These are phyloP conservation scores for Chlamydomonas incerta DNA, from an alignment of 139 green algal genomes.

Conservation along the genomic window DNA sequence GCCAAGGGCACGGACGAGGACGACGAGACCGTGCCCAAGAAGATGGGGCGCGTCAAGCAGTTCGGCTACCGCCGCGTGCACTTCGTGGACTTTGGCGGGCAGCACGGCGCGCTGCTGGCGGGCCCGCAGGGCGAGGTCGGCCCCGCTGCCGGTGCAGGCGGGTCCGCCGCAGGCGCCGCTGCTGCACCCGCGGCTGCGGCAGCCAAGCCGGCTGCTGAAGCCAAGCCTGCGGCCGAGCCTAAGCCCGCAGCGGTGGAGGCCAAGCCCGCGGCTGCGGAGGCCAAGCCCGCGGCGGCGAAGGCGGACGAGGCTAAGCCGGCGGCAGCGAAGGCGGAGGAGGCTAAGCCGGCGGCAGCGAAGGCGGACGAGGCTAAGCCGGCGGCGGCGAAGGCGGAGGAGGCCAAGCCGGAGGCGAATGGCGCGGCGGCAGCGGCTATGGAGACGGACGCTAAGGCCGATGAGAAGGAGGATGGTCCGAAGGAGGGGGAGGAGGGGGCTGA, in stretches of 20 bases:
- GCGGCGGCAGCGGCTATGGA: background rate
- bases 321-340: background rate
- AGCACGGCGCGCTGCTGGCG: slow-evolving; percentile 78
- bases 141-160: background rate
- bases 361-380: background rate
- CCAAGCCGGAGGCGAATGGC: background rate
- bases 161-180: background rate
- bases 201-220: background rate
- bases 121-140: slow-evolving; percentile 21
- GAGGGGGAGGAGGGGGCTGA: background rate
- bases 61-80: slow-evolving; percentile 64
- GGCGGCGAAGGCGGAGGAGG: background rate
- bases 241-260: background rate
- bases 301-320: background rate
- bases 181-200: background rate
- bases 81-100: slow-evolving; percentile 80
- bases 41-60: slow-evolving; percentile 62
- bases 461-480: background rate
- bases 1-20: slow-evolving; percentile 84
- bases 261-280: background rate
- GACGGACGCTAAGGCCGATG: background rate
- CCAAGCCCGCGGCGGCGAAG: background rate
- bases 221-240: background rate
- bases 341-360: background rate
- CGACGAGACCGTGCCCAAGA: slow-evolving; percentile 70